Evolutionary conservation across 441 rosid genomes (phyloP), one percentile per base, ranked within the genome.

Genomic region (Monsonia emarginata): DNA sequence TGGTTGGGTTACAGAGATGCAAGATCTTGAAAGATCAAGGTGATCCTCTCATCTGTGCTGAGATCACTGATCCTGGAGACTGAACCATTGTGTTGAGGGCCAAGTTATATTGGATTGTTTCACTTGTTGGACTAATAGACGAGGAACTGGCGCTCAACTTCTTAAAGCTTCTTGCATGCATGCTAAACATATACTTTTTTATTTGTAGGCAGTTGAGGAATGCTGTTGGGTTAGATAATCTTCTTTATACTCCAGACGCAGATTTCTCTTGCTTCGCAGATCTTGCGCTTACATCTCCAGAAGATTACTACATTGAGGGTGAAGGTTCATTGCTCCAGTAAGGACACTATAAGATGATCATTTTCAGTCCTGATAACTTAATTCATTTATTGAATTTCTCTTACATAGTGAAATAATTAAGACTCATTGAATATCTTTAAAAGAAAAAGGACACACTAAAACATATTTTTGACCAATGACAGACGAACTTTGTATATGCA

Each of bases 261-360:
- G 97, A 94, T 83, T 94, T 94, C 79, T 94, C 99, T 0, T 90
- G 97, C 72, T 94, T 94, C 56, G 95, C 97, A 0, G 99, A 94
- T 79, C 81, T 94, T 44, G 97, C 99, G 5, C 88, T 94, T 14
- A 63, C 90, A 31, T 94, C 97, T 16, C 97, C 97, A 0, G 95
- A 86, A 71, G 96, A 94, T 82, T 89, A 94, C 83, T 94, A 89
- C 80, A 86, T 88, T 8, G 95, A 90, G 70, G 99, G 96, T 72
- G 94, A 90, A 79, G 99, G 97, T 54, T 86, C 96, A 74, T 73
- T 90, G 80, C 96, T 94, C 72, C 99, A 90, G 98, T 94, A 84
- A 85, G 97, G 52, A 61, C 63, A 30, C 5, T 18, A 60, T 28
- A 21, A n/a, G 5, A 5, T 21, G 5, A 38, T 1, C 18, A 14